Percentiles rank a stretch among this genome's conserved stretches.
These are phyloP conservation scores for Lepidium didymum DNA, from an alignment of 345 rosid species.

Conservation along the genomic window DNA sequence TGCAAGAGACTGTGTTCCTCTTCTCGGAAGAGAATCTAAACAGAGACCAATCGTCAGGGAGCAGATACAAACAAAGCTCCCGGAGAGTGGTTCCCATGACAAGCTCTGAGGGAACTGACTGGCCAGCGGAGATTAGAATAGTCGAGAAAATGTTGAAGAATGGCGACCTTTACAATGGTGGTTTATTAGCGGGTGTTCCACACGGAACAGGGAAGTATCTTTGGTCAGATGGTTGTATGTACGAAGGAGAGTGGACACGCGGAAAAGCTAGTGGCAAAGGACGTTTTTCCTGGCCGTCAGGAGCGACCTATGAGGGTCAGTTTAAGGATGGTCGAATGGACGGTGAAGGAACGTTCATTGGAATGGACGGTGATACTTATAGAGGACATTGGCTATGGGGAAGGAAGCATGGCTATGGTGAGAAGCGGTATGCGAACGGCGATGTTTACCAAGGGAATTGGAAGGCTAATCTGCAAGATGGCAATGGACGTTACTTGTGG, in stretches of 20 bases:
- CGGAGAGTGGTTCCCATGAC: constrained; percentile 27
- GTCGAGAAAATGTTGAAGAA: constrained; percentile 45
- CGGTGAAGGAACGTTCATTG: constrained; percentile 54
- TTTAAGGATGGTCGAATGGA: constrained; percentile 61
- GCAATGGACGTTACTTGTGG: constrained; percentile 61
- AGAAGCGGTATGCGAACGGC: constrained; percentile 48
- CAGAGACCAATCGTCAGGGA: constrained; percentile 21
- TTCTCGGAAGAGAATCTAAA: constrained; percentile 27
- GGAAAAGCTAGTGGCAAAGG: constrained; percentile 60
- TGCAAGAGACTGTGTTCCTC: constrained; percentile 30
- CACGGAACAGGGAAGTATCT: constrained; percentile 65
- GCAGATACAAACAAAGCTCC: constrained; percentile 24
- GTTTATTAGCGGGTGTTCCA: constrained; percentile 40
- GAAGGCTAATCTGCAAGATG: constrained; percentile 52
- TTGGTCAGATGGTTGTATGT: constrained; percentile 74
- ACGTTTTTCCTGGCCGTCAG: constrained; percentile 69
- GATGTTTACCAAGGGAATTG: constrained; percentile 56
- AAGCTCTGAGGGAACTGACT: neutral
- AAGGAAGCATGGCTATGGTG: constrained; percentile 58
- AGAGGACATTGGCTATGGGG: constrained; percentile 51
- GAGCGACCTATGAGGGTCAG: constrained; percentile 65
- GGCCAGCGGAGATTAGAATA: constrained; percentile 17
- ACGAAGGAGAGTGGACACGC: constrained; percentile 57
- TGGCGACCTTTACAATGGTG: constrained; percentile 66
- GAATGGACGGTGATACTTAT: constrained; percentile 56